Percentiles rank a stretch among this genome's conserved stretches.
Evolutionary conservation across 352 stramenopile species (phyloP).

Genomic region (Globisporangium perplexum): DNA sequence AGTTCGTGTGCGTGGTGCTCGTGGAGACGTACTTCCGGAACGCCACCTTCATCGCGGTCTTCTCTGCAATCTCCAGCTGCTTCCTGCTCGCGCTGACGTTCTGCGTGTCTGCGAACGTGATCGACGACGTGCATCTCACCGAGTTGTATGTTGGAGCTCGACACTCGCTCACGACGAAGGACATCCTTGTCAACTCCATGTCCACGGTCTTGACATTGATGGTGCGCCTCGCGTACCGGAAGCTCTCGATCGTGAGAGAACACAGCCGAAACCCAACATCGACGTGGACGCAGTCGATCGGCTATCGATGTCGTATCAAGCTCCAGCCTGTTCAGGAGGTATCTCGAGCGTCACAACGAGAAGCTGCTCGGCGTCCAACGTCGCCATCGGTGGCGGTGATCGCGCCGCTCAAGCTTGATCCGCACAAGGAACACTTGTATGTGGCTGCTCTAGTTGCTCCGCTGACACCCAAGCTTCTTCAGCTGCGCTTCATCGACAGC

Average conservation of each 20-base stretch:
- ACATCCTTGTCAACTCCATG: conserved; percentile 10
- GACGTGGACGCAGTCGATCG: conserved; percentile 9
- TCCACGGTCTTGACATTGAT: conserved; percentile 10
- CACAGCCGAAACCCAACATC: background rate
- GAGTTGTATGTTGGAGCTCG: background rate
- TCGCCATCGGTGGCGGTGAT: no score
- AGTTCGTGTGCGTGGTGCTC: conserved; percentile 9
- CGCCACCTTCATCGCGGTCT: background rate
- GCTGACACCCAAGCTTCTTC: background rate
- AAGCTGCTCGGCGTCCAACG: background rate
- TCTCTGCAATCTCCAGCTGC: conserved; percentile 1
- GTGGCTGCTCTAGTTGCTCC: background rate
- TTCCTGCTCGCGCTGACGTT: conserved; percentile 4
- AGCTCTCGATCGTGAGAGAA: background rate
- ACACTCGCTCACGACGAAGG: conserved; percentile 5
- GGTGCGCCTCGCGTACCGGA: conserved; percentile 7
- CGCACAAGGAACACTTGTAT: background rate
- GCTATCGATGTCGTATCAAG: conserved; percentile 6
- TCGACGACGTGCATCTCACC: background rate
- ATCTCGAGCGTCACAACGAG: background rate
- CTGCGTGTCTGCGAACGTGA: background rate
- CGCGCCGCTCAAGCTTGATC: background rate
- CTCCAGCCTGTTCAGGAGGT: background rate
- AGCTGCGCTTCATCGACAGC: conserved; percentile 5
- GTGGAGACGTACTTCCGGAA: conserved; percentile 10